Base-by-base conservation (phyloP, 768 basidiomycete species). In the Boletus vermiculosoides region DNA sequence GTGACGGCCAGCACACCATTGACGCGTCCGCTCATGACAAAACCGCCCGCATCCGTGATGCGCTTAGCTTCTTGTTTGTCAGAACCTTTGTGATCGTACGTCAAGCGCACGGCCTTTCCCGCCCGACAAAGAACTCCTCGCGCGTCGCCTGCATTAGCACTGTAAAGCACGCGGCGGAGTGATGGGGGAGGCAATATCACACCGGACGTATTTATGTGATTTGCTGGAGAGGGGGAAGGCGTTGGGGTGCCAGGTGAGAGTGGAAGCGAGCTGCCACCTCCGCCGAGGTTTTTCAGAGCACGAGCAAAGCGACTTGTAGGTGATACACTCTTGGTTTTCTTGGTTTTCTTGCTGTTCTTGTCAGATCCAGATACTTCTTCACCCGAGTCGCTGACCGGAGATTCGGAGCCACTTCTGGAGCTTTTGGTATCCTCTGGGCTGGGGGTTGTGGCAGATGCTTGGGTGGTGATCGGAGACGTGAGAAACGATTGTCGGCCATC, bases 1-100 rank as follows among this genome's bases (percentile, higher is more conserved):
- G 97, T 99, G 30, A 99, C 97, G 7, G 94, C 94, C 53, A 99
- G 77, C 41, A 98, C 95, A 61, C 96, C 97, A 63, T 99, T 99
- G 34, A 99, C 97, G 13, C 97, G 85, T 60, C 96, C 97, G 67
- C 96, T 96, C 90, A 99, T 87, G 22, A 99, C 95, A 69, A 98
- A 99, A 2, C 97, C 97, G 11, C 97, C 97, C 0, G 97, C 97
- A 68, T 98, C 97, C 48, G 83, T 94, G 71, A 99, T 98, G 22
- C 97, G 84, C 75, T 97, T 98, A 20, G 95, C 95, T 74, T 99
- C 97, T 71, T 96, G 94, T 66, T 89, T 88, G 71, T 99, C 97
- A 6, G 90, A 88, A 31, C 97, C 97, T 72, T 99, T 99, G 79
- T 99, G 97, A 69, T 99, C 97, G 70, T 99, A 98, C 20, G 97